Base-by-base conservation (phyloP, 495 filamentous ascomycete species). In the Tuber indicum region DNA sequence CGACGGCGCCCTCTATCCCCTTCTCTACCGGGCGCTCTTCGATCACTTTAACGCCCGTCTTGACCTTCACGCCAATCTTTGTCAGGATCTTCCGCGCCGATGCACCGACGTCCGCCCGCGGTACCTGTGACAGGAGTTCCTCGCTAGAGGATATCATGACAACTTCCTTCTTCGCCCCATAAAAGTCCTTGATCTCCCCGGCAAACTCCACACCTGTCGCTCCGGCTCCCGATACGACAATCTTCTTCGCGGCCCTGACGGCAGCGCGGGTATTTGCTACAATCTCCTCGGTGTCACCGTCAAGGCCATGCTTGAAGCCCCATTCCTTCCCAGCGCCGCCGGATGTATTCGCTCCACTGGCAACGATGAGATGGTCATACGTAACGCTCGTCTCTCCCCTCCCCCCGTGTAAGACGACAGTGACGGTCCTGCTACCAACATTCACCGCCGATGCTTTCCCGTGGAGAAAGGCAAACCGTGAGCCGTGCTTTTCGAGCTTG, bases 201-300 rank as follows among this genome's bases (percentile, higher is more conserved):
- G 87, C 87, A 1, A 89, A 76, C 78, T 92, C 91, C 69, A 93
- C 87, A 17, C 91, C 92, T 3, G 91, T 89, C 6, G 89, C 85
- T 0, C 93, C 93, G 0, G 86, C 92, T 45, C 93, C 93, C 9
- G 86, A 90, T 69, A 93, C 84, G 7, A 91, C 87, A 75, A 94
- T 89, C 36, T 84, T 87, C 72, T 89, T 87, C 36, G 91, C 91
- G 1, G 52, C 76, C 6, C 84, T 77, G 72, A 93, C 87, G 32
- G 81, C 81, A 41, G 81, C 71, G 1, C 69, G 74, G 19, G 83
- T 83, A 9, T 79, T 75, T 16, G 74, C 26, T 16, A 36, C 26
- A 3, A 66, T 14, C 58, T 66, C 58, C 58, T 66, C 58, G 32
- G 83, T 77, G 1, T 82, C 77, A 19, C 84, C 78, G 3, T 52